These are phyloP conservation scores for Heliamphora pulchella DNA, from an alignment of 179 eudicot genomes.

Conservation along the genomic window DNA sequence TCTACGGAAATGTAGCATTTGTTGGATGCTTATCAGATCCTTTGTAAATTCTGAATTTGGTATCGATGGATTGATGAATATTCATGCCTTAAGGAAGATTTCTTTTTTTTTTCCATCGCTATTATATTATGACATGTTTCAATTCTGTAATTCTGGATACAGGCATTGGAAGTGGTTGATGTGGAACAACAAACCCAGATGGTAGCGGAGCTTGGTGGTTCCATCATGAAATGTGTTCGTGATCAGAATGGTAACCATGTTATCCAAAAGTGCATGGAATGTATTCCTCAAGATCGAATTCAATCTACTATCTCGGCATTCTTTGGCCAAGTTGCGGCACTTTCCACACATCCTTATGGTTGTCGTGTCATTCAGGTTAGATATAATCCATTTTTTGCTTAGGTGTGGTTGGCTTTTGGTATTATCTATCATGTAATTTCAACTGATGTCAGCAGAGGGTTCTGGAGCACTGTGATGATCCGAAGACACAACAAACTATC, in stretches of 20 bases:
- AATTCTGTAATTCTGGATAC: not conserved
- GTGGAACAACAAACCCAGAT: constrained; percentile 37
- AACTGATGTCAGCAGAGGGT: constrained; percentile 52
- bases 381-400: not conserved
- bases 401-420: not conserved
- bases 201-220: constrained; percentile 46
- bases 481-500: constrained; percentile 47
- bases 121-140: not conserved
- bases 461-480: constrained; percentile 72
- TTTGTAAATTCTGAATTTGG: not conserved
- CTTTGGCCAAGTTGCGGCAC: constrained; percentile 42
- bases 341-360: constrained; percentile 60
- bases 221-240: constrained; percentile 49
- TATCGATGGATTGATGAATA: not conserved
- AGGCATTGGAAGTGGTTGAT: constrained; percentile 54
- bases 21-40: not conserved
- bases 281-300: constrained; percentile 46
- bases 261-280: constrained; percentile 62
- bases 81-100: not conserved
- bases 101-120: not conserved
- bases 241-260: constrained; percentile 74
- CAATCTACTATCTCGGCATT: constrained; percentile 41
- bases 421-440: not conserved
- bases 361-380: constrained; percentile 59
- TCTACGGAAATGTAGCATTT: not conserved